Conservation (phyloP, 306 rosid species). For the Hippophae gyantsensis region DNA sequence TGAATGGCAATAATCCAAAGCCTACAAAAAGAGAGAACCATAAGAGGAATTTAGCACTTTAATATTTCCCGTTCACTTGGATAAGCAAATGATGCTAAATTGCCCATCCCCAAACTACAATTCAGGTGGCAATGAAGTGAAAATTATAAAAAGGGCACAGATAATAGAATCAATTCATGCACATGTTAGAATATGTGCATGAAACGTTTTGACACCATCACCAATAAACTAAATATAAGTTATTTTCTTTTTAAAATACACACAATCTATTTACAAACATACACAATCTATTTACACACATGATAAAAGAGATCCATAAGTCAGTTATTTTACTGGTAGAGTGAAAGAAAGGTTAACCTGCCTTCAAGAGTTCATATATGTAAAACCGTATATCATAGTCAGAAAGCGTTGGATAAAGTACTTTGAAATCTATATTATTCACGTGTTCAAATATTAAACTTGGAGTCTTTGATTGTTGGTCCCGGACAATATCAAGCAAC, state of each 20-base stretch:
- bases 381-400: constrained; percentile 76
- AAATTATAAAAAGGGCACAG: not conserved
- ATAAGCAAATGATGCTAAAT: not conserved
- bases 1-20: constrained; percentile 40
- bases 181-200: too few relatives aligned
- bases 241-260: too few relatives aligned
- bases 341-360: constrained; percentile 16
- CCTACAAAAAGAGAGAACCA: constrained; percentile 18
- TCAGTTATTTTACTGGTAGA: too few relatives aligned
- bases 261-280: too few relatives aligned
- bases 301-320: too few relatives aligned
- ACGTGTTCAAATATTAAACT: constrained; percentile 80
- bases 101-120: not conserved
- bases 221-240: too few relatives aligned
- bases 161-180: too few relatives aligned
- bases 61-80: too few relatives aligned
- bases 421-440: constrained; percentile 85
- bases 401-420: constrained; percentile 75
- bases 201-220: too few relatives aligned
- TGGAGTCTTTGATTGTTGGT: constrained; percentile 93
- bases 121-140: not conserved
- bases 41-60: not conserved
- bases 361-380: constrained; percentile 81
- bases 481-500: constrained; percentile 90
- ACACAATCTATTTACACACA: too few relatives aligned